Conservation (phyloP, 768 basidiomycete genomes). For the Mycena chlorophos region DNA sequence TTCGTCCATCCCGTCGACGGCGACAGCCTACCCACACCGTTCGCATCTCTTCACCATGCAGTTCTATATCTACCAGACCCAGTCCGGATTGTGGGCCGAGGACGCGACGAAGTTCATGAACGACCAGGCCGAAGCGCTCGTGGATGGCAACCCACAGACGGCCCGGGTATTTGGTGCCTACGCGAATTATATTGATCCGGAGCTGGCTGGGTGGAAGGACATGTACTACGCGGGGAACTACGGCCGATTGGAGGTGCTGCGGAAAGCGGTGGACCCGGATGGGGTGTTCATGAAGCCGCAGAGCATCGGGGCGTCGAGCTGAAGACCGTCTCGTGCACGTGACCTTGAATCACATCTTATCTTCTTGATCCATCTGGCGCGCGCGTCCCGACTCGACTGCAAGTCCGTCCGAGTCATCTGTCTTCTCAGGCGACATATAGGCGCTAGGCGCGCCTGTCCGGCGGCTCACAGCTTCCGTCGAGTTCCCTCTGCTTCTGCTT, state of each 20-base stretch:
- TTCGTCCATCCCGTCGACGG: background rate
- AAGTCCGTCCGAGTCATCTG: conserved; percentile 10
- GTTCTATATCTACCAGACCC: conserved; percentile 10
- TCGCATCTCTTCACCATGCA: conserved; percentile 12
- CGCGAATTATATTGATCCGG: conserved; percentile 28
- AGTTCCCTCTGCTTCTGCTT: too few species aligned
- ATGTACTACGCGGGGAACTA: conserved; percentile 23
- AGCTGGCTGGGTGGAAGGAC: conserved; percentile 23
- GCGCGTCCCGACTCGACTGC: conserved; percentile 25
- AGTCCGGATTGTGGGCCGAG: background rate
- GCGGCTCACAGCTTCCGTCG: too few species aligned
- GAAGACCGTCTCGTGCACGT: background rate
- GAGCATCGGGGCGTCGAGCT: conserved; percentile 10
- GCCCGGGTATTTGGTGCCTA: conserved; percentile 15
- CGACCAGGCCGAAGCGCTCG: conserved; percentile 7
- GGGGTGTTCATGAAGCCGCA: conserved; percentile 19
- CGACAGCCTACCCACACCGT: conserved; percentile 15
- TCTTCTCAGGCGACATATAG: conserved; percentile 32
- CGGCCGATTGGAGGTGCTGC: conserved; percentile 13
- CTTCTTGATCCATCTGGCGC: too few species aligned
- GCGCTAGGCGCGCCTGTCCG: too few species aligned
- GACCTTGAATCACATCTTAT: conserved; percentile 17
- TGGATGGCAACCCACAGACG: background rate
- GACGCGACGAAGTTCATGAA: conserved; percentile 7
- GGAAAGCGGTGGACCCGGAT: conserved; percentile 18